Evolutionary conservation across 352 stramenopile genomes (phyloP), one percentile per base, ranked within the genome.

Genomic region (Phytophthora boehmeriae): DNA sequence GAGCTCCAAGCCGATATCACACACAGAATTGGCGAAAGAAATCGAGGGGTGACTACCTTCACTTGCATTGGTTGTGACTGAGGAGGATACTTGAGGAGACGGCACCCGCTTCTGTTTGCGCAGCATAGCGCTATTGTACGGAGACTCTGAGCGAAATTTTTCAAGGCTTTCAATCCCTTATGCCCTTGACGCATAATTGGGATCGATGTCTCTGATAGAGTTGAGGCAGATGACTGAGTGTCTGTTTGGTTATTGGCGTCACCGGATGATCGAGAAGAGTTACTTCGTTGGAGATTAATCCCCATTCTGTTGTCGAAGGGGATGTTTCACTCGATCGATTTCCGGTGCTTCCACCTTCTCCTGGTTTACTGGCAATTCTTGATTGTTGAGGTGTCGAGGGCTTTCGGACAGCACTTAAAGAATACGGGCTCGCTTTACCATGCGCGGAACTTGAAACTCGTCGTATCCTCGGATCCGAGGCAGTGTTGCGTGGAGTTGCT

Each of bases 1-100:
- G 28, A 92, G 57, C 44, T 76, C 68, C 42, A 90, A 49, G 0
- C 83, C 83, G 55, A 92, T 90, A 53, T 92, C 83, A 10, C 76
- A 68, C 8, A 90, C 59, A 0, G 79, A 87, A 56, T 80, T 73
- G 4, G 52, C 70, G 46, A 88, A 60, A 0, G 20, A 9, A 27
- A 57, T 73, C 5, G 44, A 30, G 20, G 36, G 35, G 2, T 42
- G 38, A 27, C 38, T 49, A 23, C 25, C 59, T 23, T 45, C 42
- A 1, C 19, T 53, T 34, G 53, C 42, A 42, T 58, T 36, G 16
- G 13, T 11, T 10, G 28, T 47, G 34, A 11, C 30, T 35, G 39
- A 54, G 23, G 32, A 44, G 8, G 41, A 65, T 48, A 20, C 28
- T 42, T 46, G 51, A 45, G 47, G 49, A n/a, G n/a, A 51, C 16